These are phyloP conservation scores for Phytopythium cucurbitacearum DNA, from an alignment of 352 stramenopile species.

Conservation along the genomic window DNA sequence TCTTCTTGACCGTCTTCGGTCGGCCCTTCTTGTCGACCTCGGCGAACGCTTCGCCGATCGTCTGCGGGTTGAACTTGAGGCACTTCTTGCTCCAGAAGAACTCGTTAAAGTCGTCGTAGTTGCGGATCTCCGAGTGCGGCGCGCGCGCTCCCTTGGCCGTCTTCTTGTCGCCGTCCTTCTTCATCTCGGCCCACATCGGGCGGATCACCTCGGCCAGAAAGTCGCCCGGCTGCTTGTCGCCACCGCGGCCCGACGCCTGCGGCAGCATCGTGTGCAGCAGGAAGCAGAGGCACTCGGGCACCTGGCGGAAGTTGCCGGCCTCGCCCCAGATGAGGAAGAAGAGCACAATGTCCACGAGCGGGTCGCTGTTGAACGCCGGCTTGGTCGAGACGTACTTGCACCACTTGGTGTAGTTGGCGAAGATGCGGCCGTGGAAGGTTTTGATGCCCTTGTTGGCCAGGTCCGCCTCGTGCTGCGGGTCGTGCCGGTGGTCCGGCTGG, in stretches of 20 bases:
- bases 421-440: conserved; percentile 70
- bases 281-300: conserved; percentile 78
- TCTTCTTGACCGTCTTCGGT: conserved; percentile 82
- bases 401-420: conserved; percentile 87
- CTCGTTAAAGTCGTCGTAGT: conserved; percentile 89
- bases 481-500: conserved; percentile 35
- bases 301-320: conserved; percentile 80
- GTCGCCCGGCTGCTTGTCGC: conserved; percentile 55
- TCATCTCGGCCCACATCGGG: conserved; percentile 77
- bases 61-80: conserved; percentile 67
- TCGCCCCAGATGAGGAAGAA: conserved; percentile 88
- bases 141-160: conserved; percentile 70
- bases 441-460: conserved; percentile 74
- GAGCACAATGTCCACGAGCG: conserved; percentile 69
- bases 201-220: conserved; percentile 77
- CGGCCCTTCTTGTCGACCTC: conserved; percentile 79
- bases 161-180: conserved; percentile 89
- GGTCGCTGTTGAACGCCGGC: conserved; percentile 72
- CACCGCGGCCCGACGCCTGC: conserved; percentile 51
- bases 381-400: conserved; percentile 85
- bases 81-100: conserved; percentile 89
- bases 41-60: conserved; percentile 63
- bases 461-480: conserved; percentile 66
- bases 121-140: conserved; percentile 70
- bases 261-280: conserved; percentile 74